A percentile compares a stretch with the other conserved stretches of the same genome.
Evolutionary conservation across 179 eudicot species (phyloP).

Genomic region (Gypsophila paniculata): DNA sequence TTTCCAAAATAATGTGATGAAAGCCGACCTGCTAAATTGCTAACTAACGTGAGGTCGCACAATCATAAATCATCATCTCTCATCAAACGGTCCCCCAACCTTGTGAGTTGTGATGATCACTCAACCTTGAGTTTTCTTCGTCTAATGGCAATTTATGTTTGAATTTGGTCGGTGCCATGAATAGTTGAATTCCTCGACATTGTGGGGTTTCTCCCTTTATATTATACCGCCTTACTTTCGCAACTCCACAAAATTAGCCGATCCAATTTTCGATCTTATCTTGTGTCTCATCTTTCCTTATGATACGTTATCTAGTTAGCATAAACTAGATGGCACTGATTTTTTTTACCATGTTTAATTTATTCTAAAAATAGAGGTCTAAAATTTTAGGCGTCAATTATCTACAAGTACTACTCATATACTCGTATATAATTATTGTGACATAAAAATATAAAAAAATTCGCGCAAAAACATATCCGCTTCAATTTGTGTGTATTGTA

Average conservation of each 20-base stretch:
- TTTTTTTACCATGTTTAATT: too few relatives aligned
- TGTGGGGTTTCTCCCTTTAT: not conserved
- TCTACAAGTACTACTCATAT: too few relatives aligned
- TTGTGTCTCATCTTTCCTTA: too few relatives aligned
- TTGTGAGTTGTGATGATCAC: not conserved
- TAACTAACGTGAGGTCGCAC: not conserved
- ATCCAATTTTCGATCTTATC: too few relatives aligned
- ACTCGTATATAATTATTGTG: too few relatives aligned
- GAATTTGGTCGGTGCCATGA: slow-evolving; percentile 14
- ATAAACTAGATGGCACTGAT: too few relatives aligned
- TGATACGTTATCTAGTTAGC: too few relatives aligned
- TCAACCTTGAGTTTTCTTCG: slow-evolving; percentile 12
- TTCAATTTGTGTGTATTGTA: too few relatives aligned
- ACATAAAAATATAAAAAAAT: too few relatives aligned
- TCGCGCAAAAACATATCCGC: too few relatives aligned
- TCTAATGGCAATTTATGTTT: not conserved
- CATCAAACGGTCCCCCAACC: slow-evolving; percentile 13
- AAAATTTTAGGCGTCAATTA: too few relatives aligned
- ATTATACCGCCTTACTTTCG: not conserved
- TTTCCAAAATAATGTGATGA: slow-evolving; percentile 11
- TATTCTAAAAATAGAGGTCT: too few relatives aligned
- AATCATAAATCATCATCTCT: not conserved
- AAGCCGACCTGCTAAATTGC: slow-evolving; percentile 23
- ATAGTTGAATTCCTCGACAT: not conserved
- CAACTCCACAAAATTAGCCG: not conserved